A percentile compares a stretch with the other conserved stretches of the same genome.
phyloP scores from a whole-genome alignment of 192 early-diverging fungal species.

The Borealophlyctis nickersoniae region DNA sequence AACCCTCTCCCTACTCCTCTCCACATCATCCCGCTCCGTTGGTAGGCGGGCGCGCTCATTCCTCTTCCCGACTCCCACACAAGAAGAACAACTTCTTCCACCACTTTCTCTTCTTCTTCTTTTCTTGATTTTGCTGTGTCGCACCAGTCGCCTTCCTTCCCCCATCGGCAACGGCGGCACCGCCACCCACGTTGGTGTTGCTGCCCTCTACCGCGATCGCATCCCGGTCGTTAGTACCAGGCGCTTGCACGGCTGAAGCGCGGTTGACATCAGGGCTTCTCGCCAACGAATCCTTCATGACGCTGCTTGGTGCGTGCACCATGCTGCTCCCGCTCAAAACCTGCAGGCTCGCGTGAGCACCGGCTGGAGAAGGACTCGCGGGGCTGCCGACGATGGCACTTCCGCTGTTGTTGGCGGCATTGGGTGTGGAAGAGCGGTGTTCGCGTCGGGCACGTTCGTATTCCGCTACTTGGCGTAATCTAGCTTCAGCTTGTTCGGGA shows the following conservation, averaged over 20 bases:
- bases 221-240: conserved; percentile 8
- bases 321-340: background rate
- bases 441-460: too few species aligned
- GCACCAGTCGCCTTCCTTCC: conserved; percentile 26
- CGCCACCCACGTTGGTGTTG: background rate
- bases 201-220: conserved; percentile 7
- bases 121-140: conserved; percentile 2
- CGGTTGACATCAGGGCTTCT: background rate
- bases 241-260: background rate
- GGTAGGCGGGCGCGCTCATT: too few species aligned
- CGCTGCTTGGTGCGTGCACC: background rate
- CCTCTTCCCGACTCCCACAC: conserved; percentile 16
- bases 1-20: too few species aligned
- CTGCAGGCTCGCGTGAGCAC: background rate
- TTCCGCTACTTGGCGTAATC: too few species aligned
- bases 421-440: too few species aligned
- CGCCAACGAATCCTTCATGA: background rate
- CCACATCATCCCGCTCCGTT: too few species aligned
- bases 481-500: background rate
- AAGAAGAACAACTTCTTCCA: conserved; percentile 21
- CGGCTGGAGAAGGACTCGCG: background rate
- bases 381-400: background rate
- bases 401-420: background rate
- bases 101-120: conserved; percentile 21
- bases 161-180: conserved; percentile 18